These are phyloP conservation scores for Phytomonas sp. DNA, from an alignment of 208 protist genomes.

Conservation along the genomic window DNA sequence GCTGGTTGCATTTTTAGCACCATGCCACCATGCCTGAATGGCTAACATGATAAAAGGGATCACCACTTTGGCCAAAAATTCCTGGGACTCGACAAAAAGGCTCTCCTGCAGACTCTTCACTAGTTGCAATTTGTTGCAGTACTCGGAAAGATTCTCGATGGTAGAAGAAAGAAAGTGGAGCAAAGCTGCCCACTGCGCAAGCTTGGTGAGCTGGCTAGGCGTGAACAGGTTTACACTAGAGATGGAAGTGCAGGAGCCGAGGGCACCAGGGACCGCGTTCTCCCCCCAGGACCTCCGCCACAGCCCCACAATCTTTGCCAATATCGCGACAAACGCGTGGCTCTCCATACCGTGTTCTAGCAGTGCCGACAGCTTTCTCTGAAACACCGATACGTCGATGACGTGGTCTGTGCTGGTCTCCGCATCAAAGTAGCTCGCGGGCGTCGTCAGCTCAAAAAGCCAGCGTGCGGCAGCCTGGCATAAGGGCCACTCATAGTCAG, in stretches of 20 bases:
- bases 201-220: slow-evolving; percentile 35
- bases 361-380: slow-evolving; percentile 44
- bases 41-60: slow-evolving; percentile 56
- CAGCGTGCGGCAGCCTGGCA: slow-evolving; percentile 62
- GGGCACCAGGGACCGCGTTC: slow-evolving; percentile 24
- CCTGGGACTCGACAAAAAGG: slow-evolving; percentile 22
- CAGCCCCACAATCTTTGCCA: slow-evolving; percentile 36
- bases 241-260: slow-evolving; percentile 24
- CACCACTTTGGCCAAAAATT: slow-evolving; percentile 39
- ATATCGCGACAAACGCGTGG: slow-evolving; percentile 28
- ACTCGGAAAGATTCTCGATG: slow-evolving; percentile 70
- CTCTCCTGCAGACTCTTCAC: slow-evolving; percentile 37
- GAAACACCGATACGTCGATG: slow-evolving; percentile 55
- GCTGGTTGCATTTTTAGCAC: background rate
- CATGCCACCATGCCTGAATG: slow-evolving; percentile 32
- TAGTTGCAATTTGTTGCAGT: slow-evolving; percentile 28
- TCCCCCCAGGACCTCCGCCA: slow-evolving; percentile 11
- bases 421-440: slow-evolving; percentile 63
- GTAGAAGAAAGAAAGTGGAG: slow-evolving; percentile 60
- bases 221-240: slow-evolving; percentile 23
- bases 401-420: slow-evolving; percentile 12
- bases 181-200: slow-evolving; percentile 49
- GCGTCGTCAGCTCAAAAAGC: slow-evolving; percentile 74
- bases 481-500: slow-evolving; percentile 64
- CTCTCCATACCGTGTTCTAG: slow-evolving; percentile 27